These are phyloP conservation scores for Calocera viscosa DNA, from an alignment of 768 basidiomycete genomes.

Conservation along the genomic window DNA sequence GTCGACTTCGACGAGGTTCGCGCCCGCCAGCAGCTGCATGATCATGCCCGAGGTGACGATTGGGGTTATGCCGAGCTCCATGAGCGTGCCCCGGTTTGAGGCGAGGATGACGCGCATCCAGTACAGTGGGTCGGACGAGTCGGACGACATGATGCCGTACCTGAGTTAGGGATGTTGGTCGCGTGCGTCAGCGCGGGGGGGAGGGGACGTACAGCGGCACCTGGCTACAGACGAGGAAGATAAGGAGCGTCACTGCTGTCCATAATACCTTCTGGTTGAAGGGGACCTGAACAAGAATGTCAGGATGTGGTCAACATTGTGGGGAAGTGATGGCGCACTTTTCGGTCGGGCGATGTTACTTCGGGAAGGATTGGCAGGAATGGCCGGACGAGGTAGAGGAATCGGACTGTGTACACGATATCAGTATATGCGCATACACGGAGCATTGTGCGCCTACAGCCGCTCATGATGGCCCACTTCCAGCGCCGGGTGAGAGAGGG, in stretches of 20 bases:
- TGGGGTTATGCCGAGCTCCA: slow-evolving; percentile 97
- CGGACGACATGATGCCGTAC: slow-evolving; percentile 99
- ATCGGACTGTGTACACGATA: slow-evolving; percentile 55
- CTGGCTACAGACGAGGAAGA: slow-evolving; percentile 98
- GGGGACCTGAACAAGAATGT: slow-evolving; percentile 49
- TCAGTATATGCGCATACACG: background rate
- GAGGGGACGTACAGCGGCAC: slow-evolving; percentile 50
- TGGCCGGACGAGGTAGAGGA: slow-evolving; percentile 93
- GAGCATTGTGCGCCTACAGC: slow-evolving; percentile 15
- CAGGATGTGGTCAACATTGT: background rate
- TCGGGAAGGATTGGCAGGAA: slow-evolving; percentile 95
- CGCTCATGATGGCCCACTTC: slow-evolving; percentile 18
- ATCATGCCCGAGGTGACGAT: slow-evolving; percentile 99
- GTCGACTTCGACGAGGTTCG: slow-evolving; percentile 95
- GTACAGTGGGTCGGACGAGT: slow-evolving; percentile 97
- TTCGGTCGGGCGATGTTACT: slow-evolving; percentile 94
- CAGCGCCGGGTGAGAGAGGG: background rate
- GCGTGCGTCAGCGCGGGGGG: background rate
- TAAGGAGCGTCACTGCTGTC: slow-evolving; percentile 97
- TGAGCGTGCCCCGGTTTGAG: slow-evolving; percentile 94
- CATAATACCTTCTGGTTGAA: slow-evolving; percentile 98
- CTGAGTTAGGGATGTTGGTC: background rate
- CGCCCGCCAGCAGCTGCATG: slow-evolving; percentile 97
- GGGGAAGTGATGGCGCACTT: slow-evolving; percentile 38
- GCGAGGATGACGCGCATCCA: slow-evolving; percentile 99